A percentile compares a stretch with the other conserved stretches of the same genome.
Conservation (phyloP, 1,284 basidiomycete genomes). For the Rhizopogon parksii region DNA sequence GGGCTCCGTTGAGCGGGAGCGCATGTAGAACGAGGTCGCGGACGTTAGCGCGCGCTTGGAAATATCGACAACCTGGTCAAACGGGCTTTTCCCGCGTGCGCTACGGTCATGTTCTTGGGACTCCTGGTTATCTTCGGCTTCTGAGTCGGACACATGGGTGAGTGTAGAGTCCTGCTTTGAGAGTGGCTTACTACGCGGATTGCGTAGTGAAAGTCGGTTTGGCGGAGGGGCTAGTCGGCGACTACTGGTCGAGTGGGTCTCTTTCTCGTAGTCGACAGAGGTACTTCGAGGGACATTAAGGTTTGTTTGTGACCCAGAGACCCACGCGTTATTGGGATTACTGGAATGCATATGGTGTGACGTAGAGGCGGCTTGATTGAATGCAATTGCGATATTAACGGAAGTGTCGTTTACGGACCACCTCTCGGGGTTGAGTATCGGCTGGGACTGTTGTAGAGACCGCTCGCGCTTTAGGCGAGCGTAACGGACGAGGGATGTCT, state of each 20-base stretch:
- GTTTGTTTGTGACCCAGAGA: slow-evolving; percentile 47
- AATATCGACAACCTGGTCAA: slow-evolving; percentile 49
- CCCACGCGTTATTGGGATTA: slow-evolving; percentile 59
- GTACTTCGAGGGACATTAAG: slow-evolving; percentile 56
- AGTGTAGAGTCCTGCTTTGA: slow-evolving; percentile 44
- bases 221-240: slow-evolving; percentile 57
- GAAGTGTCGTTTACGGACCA: slow-evolving; percentile 73
- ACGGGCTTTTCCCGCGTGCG: slow-evolving; percentile 54
- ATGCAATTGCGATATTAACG: slow-evolving; percentile 77
- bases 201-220: slow-evolving; percentile 31
- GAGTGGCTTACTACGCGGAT: slow-evolving; percentile 35
- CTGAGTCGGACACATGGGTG: slow-evolving; percentile 55
- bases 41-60: slow-evolving; percentile 44
- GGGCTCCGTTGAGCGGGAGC: slow-evolving; percentile 50
- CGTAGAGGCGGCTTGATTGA: slow-evolving; percentile 56
- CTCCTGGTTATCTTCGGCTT: slow-evolving; percentile 44
- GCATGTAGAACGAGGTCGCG: slow-evolving; percentile 51
- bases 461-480: slow-evolving; percentile 47
- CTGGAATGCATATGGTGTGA: slow-evolving; percentile 34
- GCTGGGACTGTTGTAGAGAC: slow-evolving; percentile 30
- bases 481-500: slow-evolving; percentile 43
- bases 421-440: slow-evolving; percentile 49
- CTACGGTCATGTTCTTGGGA: slow-evolving; percentile 17
- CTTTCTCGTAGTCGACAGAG: slow-evolving; percentile 70
- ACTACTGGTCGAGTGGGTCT: slow-evolving; percentile 44